Percentiles rank a stretch among this genome's conserved stretches.
These are phyloP conservation scores for Monoraphidium neglectum DNA, from an alignment of 139 green algal genomes.

Conservation along the genomic window DNA sequence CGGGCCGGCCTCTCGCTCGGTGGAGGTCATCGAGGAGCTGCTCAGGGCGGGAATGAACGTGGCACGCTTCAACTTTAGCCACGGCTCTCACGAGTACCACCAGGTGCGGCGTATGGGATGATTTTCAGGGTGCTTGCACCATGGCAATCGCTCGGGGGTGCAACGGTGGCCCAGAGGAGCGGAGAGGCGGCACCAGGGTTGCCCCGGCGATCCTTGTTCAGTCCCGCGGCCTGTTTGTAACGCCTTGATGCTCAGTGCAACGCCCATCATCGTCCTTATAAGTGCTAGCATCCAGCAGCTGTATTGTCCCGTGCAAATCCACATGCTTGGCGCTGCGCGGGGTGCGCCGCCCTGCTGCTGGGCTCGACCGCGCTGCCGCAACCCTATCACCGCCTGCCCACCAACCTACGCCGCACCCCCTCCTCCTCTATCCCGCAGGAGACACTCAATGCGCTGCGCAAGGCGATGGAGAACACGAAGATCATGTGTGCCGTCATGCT, in stretches of 20 bases:
- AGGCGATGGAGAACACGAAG: slow-evolving; percentile 84
- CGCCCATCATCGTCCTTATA: too few species aligned
- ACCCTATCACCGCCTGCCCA: too few species aligned
- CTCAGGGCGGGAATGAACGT: slow-evolving; percentile 92
- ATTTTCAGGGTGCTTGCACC: not conserved
- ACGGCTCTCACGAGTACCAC: slow-evolving; percentile 96
- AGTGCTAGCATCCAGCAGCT: too few species aligned
- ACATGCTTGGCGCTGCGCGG: not conserved
- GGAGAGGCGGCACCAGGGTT: too few species aligned
- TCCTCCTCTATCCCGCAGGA: slow-evolving; percentile 55
- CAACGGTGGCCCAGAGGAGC: not conserved
- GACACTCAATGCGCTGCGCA: slow-evolving; percentile 91
- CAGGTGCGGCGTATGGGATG: slow-evolving; percentile 66
- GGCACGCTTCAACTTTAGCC: slow-evolving; percentile 97
- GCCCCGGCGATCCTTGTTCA: too few species aligned
- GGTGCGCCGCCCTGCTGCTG: too few species aligned
- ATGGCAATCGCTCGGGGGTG: not conserved
- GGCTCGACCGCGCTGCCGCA: not conserved
- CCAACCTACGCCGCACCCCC: not conserved
- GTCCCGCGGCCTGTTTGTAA: too few species aligned
- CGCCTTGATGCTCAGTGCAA: too few species aligned
- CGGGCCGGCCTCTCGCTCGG: slow-evolving; percentile 76
- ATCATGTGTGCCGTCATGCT: slow-evolving; percentile 99
- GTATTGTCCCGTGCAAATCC: too few species aligned
- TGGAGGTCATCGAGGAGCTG: slow-evolving; percentile 88